These are phyloP conservation scores for Paraurostyla sp. DNA, from an alignment of 73 alveolate species.

Conservation along the genomic window DNA sequence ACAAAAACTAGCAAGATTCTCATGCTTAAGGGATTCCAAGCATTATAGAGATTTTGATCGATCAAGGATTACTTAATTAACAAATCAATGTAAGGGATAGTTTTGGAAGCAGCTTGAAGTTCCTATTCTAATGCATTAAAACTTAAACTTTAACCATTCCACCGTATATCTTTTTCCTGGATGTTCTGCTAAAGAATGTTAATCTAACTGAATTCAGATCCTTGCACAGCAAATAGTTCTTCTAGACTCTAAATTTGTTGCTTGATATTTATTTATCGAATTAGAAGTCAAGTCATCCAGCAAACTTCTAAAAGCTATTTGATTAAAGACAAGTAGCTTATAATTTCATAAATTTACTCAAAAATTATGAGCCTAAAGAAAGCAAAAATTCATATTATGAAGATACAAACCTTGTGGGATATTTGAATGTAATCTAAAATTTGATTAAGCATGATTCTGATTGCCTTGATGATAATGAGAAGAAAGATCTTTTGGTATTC, in stretches of 20 bases:
- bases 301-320: neutral
- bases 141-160: neutral
- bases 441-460: neutral
- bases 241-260: neutral
- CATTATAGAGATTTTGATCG: constrained; percentile 22
- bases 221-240: constrained; percentile 20
- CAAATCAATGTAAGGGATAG: neutral
- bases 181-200: neutral
- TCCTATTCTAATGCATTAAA: neutral
- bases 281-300: neutral
- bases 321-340: neutral
- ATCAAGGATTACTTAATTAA: constrained; percentile 40
- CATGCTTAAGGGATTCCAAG: neutral
- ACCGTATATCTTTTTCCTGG: constrained; percentile 33
- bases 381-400: neutral
- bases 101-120: neutral
- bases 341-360: neutral
- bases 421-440: neutral
- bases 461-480: neutral
- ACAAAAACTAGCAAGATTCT: neutral
- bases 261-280: neutral
- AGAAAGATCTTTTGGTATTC: neutral
- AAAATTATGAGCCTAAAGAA: constrained; percentile 26
- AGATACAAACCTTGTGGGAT: constrained; percentile 38
- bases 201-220: neutral